A percentile compares a stretch with the other conserved stretches of the same genome.
Conservation (phyloP, 176 grass and related monocot species). For the Luzula sylvatica region DNA sequence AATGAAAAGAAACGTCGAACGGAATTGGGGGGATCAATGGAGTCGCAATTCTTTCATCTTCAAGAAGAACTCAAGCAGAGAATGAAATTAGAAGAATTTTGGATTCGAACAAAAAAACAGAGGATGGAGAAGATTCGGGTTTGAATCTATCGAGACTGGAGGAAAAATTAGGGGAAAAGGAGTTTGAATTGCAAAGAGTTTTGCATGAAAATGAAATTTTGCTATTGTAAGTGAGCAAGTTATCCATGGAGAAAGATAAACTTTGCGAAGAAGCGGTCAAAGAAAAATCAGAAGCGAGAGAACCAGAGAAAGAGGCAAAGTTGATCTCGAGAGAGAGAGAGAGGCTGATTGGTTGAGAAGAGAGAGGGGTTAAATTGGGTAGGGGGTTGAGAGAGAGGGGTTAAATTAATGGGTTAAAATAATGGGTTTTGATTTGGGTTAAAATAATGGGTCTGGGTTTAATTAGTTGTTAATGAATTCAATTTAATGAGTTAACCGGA, state of each 20-base stretch:
- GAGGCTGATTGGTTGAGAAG: too few relatives aligned
- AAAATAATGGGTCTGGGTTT: too few relatives aligned
- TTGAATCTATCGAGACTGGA: slow-evolving; percentile 19
- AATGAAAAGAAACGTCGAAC: slow-evolving; percentile 53
- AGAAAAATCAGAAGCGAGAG: slow-evolving; percentile 33
- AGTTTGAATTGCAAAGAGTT: slow-evolving; percentile 23
- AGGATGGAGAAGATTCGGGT: slow-evolving; percentile 20
- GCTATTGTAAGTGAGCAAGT: slow-evolving; percentile 6
- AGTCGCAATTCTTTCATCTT: slow-evolving; percentile 53
- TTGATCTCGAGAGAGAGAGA: slow-evolving; percentile 13
- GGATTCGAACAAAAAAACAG: slow-evolving; percentile 39
- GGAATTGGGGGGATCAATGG: slow-evolving; percentile 50
- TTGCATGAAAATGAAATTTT: slow-evolving; percentile 24
- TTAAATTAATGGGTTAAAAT: slow-evolving; percentile 19
- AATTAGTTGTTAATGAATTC: too few relatives aligned
- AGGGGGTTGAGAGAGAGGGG: slow-evolving; percentile 20
- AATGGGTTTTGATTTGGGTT: too few relatives aligned
- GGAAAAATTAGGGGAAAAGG: slow-evolving; percentile 32
- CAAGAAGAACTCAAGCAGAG: slow-evolving; percentile 77
- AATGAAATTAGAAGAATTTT: slow-evolving; percentile 34
- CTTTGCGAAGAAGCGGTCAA: slow-evolving; percentile 38
- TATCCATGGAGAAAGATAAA: slow-evolving; percentile 20
- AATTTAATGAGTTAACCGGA: too few relatives aligned
- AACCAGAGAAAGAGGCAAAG: slow-evolving; percentile 31
- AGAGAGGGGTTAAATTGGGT: too few relatives aligned